These are phyloP conservation scores for Chaetoscypha palmicola DNA, from an alignment of 2,329 filamentous ascomycete species.

Conservation along the genomic window DNA sequence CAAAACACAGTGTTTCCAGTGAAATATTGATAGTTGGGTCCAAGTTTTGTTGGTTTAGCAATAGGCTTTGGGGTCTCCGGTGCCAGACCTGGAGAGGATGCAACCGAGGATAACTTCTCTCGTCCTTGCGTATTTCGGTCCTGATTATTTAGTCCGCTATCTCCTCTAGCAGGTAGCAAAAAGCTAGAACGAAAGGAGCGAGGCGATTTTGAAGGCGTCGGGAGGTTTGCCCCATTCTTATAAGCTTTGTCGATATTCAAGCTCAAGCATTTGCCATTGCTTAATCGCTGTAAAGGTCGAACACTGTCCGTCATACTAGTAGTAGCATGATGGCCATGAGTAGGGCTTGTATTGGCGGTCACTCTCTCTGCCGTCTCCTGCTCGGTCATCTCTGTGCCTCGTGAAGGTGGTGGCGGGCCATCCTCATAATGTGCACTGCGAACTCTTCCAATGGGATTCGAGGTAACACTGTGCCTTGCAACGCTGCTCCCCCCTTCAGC, in stretches of 20 bases:
- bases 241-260: constrained; percentile 56
- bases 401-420: constrained; percentile 57
- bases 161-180: constrained; percentile 53
- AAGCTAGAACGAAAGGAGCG: constrained; percentile 73
- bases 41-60: constrained; percentile 35
- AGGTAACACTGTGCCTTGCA: constrained; percentile 52
- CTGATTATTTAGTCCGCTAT: constrained; percentile 40
- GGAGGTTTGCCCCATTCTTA: constrained; percentile 43
- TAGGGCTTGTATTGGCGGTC: constrained; percentile 70
- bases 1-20: constrained; percentile 90
- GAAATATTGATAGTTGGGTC: constrained; percentile 87
- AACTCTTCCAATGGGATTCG: constrained; percentile 34
- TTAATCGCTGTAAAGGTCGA: constrained; percentile 50
- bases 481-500: constrained; percentile 40
- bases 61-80: constrained; percentile 35
- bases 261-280: constrained; percentile 38
- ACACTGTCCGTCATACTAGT: constrained; percentile 71
- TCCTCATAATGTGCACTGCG: constrained; percentile 38
- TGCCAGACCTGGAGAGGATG: constrained; percentile 63
- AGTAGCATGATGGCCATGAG: constrained; percentile 46
- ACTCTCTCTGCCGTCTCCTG: constrained; percentile 62
- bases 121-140: constrained; percentile 58
- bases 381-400: constrained; percentile 76
- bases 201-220: constrained; percentile 62
- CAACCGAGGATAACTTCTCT: constrained; percentile 76